These are phyloP conservation scores for Gleditsia sinensis DNA, from an alignment of 306 rosid genomes.

Conservation along the genomic window DNA sequence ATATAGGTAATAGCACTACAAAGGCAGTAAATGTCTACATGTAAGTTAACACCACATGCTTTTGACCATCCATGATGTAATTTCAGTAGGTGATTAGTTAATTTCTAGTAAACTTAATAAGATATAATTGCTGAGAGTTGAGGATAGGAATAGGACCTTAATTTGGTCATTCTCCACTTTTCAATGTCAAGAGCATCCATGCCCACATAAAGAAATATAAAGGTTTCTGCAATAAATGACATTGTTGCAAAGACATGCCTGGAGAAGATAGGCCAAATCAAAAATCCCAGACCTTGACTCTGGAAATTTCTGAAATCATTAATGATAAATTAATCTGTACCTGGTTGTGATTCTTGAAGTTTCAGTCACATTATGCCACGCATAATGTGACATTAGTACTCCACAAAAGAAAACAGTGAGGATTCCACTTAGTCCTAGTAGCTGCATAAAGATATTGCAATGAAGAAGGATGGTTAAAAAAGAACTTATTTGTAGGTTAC, in stretches of 20 bases:
- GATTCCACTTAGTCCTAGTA: conserved; percentile 82
- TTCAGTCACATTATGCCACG: conserved; percentile 78
- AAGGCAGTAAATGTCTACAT: not conserved
- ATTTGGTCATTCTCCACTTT: conserved; percentile 78
- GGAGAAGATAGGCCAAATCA: conserved; percentile 29
- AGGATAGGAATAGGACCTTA: conserved; percentile 56
- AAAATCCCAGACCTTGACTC: conserved; percentile 20
- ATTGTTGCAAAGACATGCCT: conserved; percentile 86
- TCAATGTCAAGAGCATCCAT: conserved; percentile 93
- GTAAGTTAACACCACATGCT: not conserved
- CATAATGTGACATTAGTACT: conserved; percentile 88
- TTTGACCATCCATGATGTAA: not conserved
- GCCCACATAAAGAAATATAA: conserved; percentile 92
- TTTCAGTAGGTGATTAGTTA: not conserved
- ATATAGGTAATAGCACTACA: not conserved
- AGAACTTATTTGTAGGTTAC: not conserved
- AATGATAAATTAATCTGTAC: conserved; percentile 38
- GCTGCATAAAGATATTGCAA: conserved; percentile 46
- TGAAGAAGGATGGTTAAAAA: not conserved
- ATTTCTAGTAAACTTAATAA: not conserved
- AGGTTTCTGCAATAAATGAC: conserved; percentile 88
- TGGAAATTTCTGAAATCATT: conserved; percentile 16
- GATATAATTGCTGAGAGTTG: not conserved
- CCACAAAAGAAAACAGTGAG: conserved; percentile 97
- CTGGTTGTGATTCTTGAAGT: conserved; percentile 80